phyloP scores from a whole-genome alignment of 805 yeast species.

The Kockiozyma suomiensis region DNA sequence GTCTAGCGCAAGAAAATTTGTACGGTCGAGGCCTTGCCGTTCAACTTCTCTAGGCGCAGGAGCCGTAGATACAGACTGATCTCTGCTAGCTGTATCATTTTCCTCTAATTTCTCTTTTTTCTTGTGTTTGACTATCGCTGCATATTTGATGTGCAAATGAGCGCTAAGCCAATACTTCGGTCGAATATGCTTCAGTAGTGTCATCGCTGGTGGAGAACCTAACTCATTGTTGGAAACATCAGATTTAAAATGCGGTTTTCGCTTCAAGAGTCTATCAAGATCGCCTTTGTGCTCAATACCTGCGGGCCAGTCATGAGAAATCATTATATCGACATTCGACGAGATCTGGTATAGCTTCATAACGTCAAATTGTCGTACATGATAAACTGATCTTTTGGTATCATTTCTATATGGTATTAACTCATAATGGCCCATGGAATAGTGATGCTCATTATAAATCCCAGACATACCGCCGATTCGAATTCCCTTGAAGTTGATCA shows the following conservation, averaged over 20 bases:
- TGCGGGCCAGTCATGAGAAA: conserved; percentile 95
- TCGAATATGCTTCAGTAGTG: conserved; percentile 53
- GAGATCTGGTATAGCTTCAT: conserved; percentile 54
- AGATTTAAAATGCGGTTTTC: conserved; percentile 66
- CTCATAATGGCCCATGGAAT: conserved; percentile 48
- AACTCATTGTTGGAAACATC: conserved; percentile 64
- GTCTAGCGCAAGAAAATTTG: conserved; percentile 76
- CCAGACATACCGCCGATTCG: conserved; percentile 85
- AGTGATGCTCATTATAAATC: conserved; percentile 62
- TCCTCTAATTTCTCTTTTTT: background rate
- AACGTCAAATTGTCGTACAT: conserved; percentile 65
- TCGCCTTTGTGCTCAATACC: conserved; percentile 72
- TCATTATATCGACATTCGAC: conserved; percentile 54
- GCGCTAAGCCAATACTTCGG: conserved; percentile 87
- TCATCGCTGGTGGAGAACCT: conserved; percentile 72
- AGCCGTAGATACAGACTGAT: too few species aligned
- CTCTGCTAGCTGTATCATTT: background rate
- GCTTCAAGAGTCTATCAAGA: conserved; percentile 49
- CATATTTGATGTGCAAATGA: conserved; percentile 78
- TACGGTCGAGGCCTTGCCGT: conserved; percentile 37
- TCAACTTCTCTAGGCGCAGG: background rate
- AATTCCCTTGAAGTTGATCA: conserved; percentile 73
- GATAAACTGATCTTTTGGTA: conserved; percentile 65
- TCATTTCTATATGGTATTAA: conserved; percentile 52
- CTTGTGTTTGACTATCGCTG: conserved; percentile 55